Conservation (phyloP, 169 alveolate genomes). For the Plasmodium berghei region DNA sequence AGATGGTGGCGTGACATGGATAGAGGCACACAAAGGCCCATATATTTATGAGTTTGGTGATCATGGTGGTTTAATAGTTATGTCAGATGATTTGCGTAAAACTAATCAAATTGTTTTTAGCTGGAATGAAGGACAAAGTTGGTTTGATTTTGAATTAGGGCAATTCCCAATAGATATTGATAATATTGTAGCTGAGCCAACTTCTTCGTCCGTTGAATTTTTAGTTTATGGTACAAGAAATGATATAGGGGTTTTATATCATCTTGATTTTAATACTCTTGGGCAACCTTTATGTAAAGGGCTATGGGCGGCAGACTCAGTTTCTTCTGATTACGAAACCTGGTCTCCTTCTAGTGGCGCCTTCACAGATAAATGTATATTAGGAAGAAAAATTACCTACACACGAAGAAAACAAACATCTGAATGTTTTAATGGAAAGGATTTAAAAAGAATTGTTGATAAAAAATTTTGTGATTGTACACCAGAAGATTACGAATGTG, state of each 20-base stretch:
- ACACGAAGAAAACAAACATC: conserved; percentile 95
- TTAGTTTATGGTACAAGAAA: conserved; percentile 95
- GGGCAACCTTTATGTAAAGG: conserved; percentile 97
- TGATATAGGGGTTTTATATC: conserved; percentile 93
- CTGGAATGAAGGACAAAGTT: conserved; percentile 97
- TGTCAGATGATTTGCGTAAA: conserved; percentile 94
- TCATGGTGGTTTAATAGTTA: conserved; percentile 98
- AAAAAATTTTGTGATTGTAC: conserved; percentile 95
- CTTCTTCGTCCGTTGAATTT: conserved; percentile 94
- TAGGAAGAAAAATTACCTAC: conserved; percentile 94
- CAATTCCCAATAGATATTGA: conserved; percentile 91
- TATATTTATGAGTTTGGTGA: conserved; percentile 98
- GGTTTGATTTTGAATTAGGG: conserved; percentile 95
- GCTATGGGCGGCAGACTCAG: conserved; percentile 94
- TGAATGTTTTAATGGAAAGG: conserved; percentile 98
- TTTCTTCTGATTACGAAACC: conserved; percentile 96
- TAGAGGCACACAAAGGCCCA: conserved; percentile 97
- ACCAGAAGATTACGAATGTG: conserved; percentile 98
- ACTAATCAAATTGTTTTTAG: conserved; percentile 92
- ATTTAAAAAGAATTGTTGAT: conserved; percentile 93
- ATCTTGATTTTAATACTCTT: conserved; percentile 94
- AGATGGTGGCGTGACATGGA: conserved; percentile 99
- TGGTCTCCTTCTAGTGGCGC: conserved; percentile 92
- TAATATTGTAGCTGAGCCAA: conserved; percentile 97
- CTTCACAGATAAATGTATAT: conserved; percentile 89